Evolutionary conservation across 1,284 basidiomycete genomes (phyloP), one percentile per base, ranked within the genome.

Genomic region (Ceratobasidium sp.): DNA sequence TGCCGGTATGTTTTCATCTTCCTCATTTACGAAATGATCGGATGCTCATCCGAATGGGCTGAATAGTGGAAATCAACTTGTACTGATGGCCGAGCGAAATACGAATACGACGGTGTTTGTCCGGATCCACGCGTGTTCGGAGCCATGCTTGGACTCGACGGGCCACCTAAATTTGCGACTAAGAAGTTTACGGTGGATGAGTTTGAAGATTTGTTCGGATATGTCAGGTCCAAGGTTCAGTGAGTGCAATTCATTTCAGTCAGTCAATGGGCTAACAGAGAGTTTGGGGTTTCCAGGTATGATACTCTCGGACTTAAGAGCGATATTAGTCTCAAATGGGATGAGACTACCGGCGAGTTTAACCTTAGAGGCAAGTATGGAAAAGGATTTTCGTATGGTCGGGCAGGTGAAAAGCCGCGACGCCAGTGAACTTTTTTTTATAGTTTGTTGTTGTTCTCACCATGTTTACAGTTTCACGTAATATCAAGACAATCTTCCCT

Each of bases 301-400:
- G 77, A 48, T 28, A 48, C 7, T 7, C 71, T 78, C 13, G 17
- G 28, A 4, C 69, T 78, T 44, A 78, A 62, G 26, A 50, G 50
- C 20, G 70, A 75, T 40, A 33, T 78, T 23, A 78, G 56, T n/a
- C 44, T 78, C 10, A 26, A 66, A 6, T 78, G 71, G 70, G 61
- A 78, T 54, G 54, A 73, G 17, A 57, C 40, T 9, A 73, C 52
- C 42, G 77, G 70, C 6, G 70, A 75, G 50, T 78, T 78, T 38
- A 75, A 57, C 15, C 20, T 78, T 46, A 73, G 28, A 6, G 70
- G 77, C 13, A 62, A 59, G 17, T 74, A 74, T 33, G 59, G 70
- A 1, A 59, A 61, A 28, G 33, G 33, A 33, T 33, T 4, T 33
- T 33, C 33, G 4, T 33, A 4, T 33, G 33, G 33, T 33, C 33